These are phyloP conservation scores for Erodium texanum DNA, from an alignment of 441 rosid genomes.

Conservation along the genomic window DNA sequence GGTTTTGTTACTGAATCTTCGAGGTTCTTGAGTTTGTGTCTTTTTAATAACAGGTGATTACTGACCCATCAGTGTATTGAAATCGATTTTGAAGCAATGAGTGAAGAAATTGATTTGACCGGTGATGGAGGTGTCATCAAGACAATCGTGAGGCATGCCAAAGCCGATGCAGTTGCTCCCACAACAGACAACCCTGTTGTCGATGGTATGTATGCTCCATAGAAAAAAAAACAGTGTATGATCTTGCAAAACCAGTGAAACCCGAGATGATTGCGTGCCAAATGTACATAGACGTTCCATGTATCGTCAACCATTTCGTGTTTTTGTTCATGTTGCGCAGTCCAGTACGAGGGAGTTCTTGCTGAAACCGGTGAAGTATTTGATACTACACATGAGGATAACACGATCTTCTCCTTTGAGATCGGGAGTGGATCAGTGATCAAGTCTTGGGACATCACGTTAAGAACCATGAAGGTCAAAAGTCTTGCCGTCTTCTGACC, in stretches of 20 bases:
- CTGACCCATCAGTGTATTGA: conserved; percentile 25
- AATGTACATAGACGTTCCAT: not conserved
- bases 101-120: conserved; percentile 50
- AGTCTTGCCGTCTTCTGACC: not conserved
- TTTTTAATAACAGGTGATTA: not conserved
- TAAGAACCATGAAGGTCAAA: conserved; percentile 77
- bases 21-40: not conserved
- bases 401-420: conserved; percentile 79
- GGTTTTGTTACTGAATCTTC: not conserved
- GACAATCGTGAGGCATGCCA: conserved; percentile 52
- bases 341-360: conserved; percentile 79
- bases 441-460: conserved; percentile 78
- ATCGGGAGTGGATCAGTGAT: conserved; percentile 77
- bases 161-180: conserved; percentile 53
- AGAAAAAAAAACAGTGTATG: no score
- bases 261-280: not conserved
- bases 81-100: conserved; percentile 39
- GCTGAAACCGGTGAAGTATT: conserved; percentile 82
- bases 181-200: conserved; percentile 83
- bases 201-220: conserved; percentile 43
- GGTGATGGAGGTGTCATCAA: conserved; percentile 89
- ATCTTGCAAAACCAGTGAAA: no score
- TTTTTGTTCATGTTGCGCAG: conserved; percentile 29
- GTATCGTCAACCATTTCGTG: conserved; percentile 2
- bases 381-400: conserved; percentile 80